Evolutionary conservation across 257 asterid species (phyloP), one percentile per base, ranked within the genome.

Genomic region (Datura wrightii): DNA sequence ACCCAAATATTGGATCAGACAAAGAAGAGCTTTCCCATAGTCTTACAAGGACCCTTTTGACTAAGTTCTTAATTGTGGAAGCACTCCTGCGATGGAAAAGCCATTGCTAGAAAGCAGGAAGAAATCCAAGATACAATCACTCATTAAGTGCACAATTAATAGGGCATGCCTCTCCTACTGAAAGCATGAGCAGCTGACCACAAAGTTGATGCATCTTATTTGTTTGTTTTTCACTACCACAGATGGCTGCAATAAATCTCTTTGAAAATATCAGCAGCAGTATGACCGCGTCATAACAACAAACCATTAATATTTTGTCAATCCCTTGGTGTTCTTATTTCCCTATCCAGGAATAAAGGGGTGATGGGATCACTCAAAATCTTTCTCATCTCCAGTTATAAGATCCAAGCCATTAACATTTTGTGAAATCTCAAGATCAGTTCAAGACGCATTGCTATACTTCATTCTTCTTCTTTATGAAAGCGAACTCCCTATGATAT

Each of bases 131-230:
- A 69, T 69, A 69, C 39, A 3, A 70, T 70, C 37, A 70, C 79
- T 41, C 5, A 9, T n/a, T 42, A 42, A 41, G 37, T 44, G 24
- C 79, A 42, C 36, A 70, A 10, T 70, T 18, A 70, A 42, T 15
- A 39, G 14, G 53, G 19, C 13, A 39, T 37, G 52, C 50, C 37
- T 67, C 11, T 67, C 52, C 52, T 2, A 16, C 31, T 39, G 5
- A 67, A 67, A 39, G 78, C 52, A 67, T 44, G 52, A 67, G 14
- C 6, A 66, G 46, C 14, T 66, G 74, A 66, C 74, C 52, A 70
- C 79, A 41, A 41, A 70, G 34, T 8, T 18, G 41, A 70, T 70
- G 79, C 79, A 41, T 42, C 54, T 18, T 41, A 70, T 6, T 10
- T 42, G 50, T 18, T 70, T 42, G 4, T 55, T 70, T 18, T 41